Percentiles rank a stretch among this genome's conserved stretches.
phyloP scores from a whole-genome alignment of 805 yeast genomes.

The Candida ascalaphidarum region DNA sequence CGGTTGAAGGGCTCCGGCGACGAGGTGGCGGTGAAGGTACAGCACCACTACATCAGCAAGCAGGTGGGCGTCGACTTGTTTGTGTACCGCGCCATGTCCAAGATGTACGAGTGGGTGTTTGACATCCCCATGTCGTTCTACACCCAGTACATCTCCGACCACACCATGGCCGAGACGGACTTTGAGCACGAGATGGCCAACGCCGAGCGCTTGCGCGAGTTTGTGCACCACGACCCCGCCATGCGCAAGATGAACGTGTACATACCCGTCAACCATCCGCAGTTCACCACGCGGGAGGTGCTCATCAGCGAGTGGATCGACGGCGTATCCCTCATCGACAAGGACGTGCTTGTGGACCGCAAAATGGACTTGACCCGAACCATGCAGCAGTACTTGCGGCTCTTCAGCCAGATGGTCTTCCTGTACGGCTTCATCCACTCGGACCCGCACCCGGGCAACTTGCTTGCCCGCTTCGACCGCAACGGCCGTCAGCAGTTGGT shows the following conservation, averaged over 20 bases:
- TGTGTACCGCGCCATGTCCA: slow-evolving; percentile 46
- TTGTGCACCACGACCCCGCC: slow-evolving; percentile 35
- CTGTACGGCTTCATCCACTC: slow-evolving; percentile 63
- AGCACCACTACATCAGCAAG: slow-evolving; percentile 51
- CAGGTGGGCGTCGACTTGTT: slow-evolving; percentile 56
- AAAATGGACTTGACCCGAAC: slow-evolving; percentile 31
- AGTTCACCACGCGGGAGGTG: slow-evolving; percentile 41
- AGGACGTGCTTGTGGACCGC: slow-evolving; percentile 28
- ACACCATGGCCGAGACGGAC: slow-evolving; percentile 53
- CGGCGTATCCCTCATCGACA: slow-evolving; percentile 50
- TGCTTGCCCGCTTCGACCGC: slow-evolving; percentile 40
- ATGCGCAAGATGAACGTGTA: slow-evolving; percentile 34
- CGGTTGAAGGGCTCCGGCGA: slow-evolving; percentile 33
- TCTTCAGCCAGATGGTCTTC: slow-evolving; percentile 53
- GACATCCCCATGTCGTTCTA: slow-evolving; percentile 54
- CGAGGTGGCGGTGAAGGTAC: slow-evolving; percentile 58
- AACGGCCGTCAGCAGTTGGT: slow-evolving; percentile 47
- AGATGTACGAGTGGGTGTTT: slow-evolving; percentile 48
- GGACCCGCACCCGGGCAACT: slow-evolving; percentile 79
- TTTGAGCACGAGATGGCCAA: slow-evolving; percentile 51
- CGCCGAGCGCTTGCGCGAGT: slow-evolving; percentile 28
- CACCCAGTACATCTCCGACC: slow-evolving; percentile 48
- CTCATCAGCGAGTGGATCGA: slow-evolving; percentile 72
- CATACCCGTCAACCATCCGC: slow-evolving; percentile 45
- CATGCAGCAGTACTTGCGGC: slow-evolving; percentile 42